Evolutionary conservation across 768 basidiomycete species (phyloP).

Genomic region (Clavaria fumosa): DNA sequence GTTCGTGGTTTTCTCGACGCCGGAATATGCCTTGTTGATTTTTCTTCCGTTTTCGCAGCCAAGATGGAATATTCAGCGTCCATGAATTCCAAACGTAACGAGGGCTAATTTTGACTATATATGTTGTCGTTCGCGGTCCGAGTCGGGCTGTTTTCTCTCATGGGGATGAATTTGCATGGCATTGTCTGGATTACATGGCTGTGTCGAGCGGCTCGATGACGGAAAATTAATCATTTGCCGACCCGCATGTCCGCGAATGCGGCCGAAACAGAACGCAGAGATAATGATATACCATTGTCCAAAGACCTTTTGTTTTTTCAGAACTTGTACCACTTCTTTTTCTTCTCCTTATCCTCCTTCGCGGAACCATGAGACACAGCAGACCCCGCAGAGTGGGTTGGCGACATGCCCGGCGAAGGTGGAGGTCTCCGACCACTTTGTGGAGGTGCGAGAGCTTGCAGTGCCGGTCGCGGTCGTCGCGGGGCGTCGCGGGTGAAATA

Average conservation of each 20-base stretch:
- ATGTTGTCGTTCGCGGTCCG: constrained; percentile 1
- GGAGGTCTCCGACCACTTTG: constrained; percentile 20
- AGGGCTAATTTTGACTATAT: constrained; percentile 5
- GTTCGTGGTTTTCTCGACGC: constrained; percentile 34
- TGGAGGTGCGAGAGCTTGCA: constrained; percentile 21
- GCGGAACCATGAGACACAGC: constrained; percentile 18
- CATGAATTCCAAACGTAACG: constrained; percentile 10
- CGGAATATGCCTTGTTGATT: not conserved
- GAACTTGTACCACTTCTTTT: constrained; percentile 24
- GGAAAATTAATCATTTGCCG: too few relatives aligned
- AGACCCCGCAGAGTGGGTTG: constrained; percentile 28
- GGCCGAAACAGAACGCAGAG: too few relatives aligned
- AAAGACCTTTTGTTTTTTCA: too few relatives aligned
- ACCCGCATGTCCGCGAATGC: too few relatives aligned
- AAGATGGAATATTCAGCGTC: constrained; percentile 40
- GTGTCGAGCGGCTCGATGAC: constrained; percentile 7
- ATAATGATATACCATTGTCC: too few relatives aligned
- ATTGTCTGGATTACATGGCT: too few relatives aligned
- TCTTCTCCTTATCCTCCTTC: constrained; percentile 49
- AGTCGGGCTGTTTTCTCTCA: too few relatives aligned
- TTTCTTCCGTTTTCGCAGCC: constrained; percentile 20
- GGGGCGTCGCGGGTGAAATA: constrained; percentile 57
- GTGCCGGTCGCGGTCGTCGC: constrained; percentile 28
- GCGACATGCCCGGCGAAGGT: constrained; percentile 41
- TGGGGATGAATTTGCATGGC: too few relatives aligned